phyloP scores from a whole-genome alignment of 768 basidiomycete genomes.

The Leucosporidium creatinivorum region DNA sequence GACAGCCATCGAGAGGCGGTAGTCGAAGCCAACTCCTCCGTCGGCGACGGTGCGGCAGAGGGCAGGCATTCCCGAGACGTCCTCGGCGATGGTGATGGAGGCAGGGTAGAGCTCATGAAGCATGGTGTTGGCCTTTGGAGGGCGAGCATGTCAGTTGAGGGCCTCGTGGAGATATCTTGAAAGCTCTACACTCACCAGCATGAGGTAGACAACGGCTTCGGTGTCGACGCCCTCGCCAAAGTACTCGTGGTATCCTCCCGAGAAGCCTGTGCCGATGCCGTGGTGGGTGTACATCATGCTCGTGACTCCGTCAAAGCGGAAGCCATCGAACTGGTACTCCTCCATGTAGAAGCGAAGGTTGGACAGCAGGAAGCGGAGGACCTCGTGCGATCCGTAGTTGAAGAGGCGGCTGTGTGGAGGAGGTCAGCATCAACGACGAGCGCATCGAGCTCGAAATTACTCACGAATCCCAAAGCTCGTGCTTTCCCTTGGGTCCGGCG shows the following conservation, averaged over 20 bases:
- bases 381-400: constrained; percentile 93
- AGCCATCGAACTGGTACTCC: constrained; percentile 91
- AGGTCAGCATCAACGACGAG: too few relatives aligned
- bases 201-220: constrained; percentile 88
- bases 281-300: constrained; percentile 99
- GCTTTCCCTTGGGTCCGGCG: constrained; percentile 77
- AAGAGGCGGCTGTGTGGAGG: constrained; percentile 76
- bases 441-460: too few relatives aligned
- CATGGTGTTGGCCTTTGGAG: constrained; percentile 91
- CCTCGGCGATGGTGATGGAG: constrained; percentile 82
- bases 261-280: constrained; percentile 95
- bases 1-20: constrained; percentile 94
- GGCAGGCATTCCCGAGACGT: constrained; percentile 98
- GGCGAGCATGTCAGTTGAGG: too few relatives aligned
- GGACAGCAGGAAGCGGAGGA: constrained; percentile 85
- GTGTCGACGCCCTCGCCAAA: constrained; percentile 77
- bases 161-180: too few relatives aligned
- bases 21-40: constrained; percentile 96
- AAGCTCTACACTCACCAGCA: constrained; percentile 64
- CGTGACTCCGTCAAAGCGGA: constrained; percentile 97
- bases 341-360: constrained; percentile 95
- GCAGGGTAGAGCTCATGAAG: constrained; percentile 71
- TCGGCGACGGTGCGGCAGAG: constrained; percentile 67
- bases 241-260: constrained; percentile 96
- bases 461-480: constrained; percentile 88